Evolutionary conservation across 345 rosid genomes (phyloP), one percentile per base, ranked within the genome.

Genomic region (Aurinia saxatilis): DNA sequence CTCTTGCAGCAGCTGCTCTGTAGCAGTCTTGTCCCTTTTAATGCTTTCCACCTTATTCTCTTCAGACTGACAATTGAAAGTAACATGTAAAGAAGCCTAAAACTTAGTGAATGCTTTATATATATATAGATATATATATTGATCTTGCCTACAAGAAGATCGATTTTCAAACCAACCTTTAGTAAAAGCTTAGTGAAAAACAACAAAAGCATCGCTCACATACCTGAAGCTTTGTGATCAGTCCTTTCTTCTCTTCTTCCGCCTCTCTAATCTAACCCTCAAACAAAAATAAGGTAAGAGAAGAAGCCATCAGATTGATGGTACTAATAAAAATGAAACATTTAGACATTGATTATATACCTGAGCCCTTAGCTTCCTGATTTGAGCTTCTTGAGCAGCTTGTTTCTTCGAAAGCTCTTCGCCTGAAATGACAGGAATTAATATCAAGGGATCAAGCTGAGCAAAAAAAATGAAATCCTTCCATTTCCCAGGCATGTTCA

Each of bases 401-500:
- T 90, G 99, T 74, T 88, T 95, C 78, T 90, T 95, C 12, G 99
- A 95, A 77, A 95, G 99, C 73, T 95, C 96, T 78, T 95, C 98
- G 47, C 99, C 99, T 93, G 83, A 51, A 71, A 65, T 58, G 36
- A 36, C 21, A 23, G 40, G 49, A 25, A 37, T 65, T 66, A 35
- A 60, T 30, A 44, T 52, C 47, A 52, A 60, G 31, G 30, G 57
- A 48, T 69, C 56, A 55, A 36, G 31, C 19, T 45, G 8, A 56
- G 50, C 40, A 54, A 33, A 56, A 63, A 5, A 42, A 41, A 10
- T 17, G 10, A 58, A 6, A 37, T 14, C 57, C 29, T 37, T 51
- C 14, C 15, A 44, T 11, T 16, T 46, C 37, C 53, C 33, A 31
- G 30, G 31, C 61, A 35, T 56, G 42, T 29, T 45, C 58, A 52